These are phyloP conservation scores for Aspergillus fijiensis DNA, from an alignment of 2,329 filamentous ascomycete species.

Conservation along the genomic window DNA sequence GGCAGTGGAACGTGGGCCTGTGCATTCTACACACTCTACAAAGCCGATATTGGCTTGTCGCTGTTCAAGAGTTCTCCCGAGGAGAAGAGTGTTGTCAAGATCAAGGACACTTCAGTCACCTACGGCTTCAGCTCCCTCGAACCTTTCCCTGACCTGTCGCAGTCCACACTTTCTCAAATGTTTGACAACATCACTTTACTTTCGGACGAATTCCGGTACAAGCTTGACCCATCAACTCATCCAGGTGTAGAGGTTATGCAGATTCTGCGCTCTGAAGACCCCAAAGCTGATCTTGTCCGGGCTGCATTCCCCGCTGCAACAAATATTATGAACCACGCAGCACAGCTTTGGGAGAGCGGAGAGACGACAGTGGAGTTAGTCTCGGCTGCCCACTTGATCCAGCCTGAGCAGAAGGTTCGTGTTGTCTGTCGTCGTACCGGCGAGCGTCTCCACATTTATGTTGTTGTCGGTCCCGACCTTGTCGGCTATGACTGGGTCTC, in stretches of 20 bases:
- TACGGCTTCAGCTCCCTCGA: conserved; percentile 28
- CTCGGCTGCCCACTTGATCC: conserved; percentile 13
- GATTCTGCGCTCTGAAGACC: conserved; percentile 38
- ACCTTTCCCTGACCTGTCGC: conserved; percentile 13
- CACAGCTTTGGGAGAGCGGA: conserved; percentile 33
- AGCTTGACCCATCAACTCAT: conserved; percentile 40
- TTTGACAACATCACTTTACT: conserved; percentile 27
- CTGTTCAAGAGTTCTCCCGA: conserved; percentile 9
- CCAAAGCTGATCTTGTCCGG: conserved; percentile 17
- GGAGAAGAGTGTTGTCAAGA: not conserved
- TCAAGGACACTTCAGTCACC: not conserved
- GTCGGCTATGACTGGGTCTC: conserved; percentile 24
- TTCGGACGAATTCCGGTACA: conserved; percentile 40
- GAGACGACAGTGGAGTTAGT: conserved; percentile 17
- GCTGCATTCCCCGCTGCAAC: conserved; percentile 47
- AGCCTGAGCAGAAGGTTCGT: conserved; percentile 14
- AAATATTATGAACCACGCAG: conserved; percentile 30
- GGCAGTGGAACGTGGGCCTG: conserved; percentile 52
- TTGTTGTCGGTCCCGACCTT: conserved; percentile 27
- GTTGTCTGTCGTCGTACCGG: conserved; percentile 16
- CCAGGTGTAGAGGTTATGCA: conserved; percentile 47
- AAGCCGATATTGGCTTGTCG: conserved; percentile 49
- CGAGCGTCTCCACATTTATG: conserved; percentile 25
- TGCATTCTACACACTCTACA: conserved; percentile 49
- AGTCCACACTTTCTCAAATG: conserved; percentile 9